phyloP scores from a whole-genome alignment of 495 filamentous ascomycete genomes.

The Amphirosellinia nigrospora region DNA sequence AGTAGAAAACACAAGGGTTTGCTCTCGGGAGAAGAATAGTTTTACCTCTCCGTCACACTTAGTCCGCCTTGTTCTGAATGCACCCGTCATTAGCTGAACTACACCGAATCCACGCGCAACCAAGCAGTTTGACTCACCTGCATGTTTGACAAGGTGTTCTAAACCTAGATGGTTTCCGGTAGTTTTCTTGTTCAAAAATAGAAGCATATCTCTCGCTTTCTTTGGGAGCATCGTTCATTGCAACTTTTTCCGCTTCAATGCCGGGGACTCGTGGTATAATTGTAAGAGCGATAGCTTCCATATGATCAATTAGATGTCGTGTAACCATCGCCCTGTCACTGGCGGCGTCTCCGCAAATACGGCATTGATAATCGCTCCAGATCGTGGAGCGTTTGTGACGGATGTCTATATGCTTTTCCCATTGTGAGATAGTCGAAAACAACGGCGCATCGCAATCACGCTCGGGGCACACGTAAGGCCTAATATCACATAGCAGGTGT shows the following conservation, averaged over 20 bases:
- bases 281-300: background rate
- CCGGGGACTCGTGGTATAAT: background rate
- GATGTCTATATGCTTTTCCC: background rate
- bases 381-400: background rate
- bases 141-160: background rate
- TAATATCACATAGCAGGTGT: constrained; percentile 1
- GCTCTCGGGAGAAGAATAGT: background rate
- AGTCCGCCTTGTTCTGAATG: background rate
- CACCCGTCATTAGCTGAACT: background rate
- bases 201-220: background rate
- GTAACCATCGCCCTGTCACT: background rate
- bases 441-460: constrained; percentile 2
- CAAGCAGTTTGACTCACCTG: background rate
- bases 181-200: background rate
- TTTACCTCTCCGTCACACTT: constrained; percentile 6
- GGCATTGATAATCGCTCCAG: constrained; percentile 11
- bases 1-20: background rate
- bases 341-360: background rate
- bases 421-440: background rate
- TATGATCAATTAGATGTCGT: background rate
- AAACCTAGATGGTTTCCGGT: background rate
- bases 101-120: background rate
- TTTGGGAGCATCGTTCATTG: background rate
- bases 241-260: background rate
- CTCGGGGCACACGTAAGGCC: constrained; percentile 8